Base-by-base conservation (phyloP, 495 filamentous ascomycete genomes). In the Aspergillus bertholletiae region DNA sequence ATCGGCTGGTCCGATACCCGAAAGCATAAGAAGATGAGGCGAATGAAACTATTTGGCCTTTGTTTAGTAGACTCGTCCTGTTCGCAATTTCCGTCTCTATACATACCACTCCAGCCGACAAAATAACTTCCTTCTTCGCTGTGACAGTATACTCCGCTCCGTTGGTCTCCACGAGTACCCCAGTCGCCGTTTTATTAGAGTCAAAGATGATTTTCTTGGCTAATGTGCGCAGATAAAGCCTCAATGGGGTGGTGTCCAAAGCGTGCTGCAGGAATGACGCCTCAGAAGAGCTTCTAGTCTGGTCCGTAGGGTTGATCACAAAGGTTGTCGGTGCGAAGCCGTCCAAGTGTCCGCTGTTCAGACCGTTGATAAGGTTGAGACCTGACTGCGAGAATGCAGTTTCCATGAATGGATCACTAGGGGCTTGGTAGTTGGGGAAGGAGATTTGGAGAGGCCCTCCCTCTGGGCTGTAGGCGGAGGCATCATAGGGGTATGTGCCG, bases 101-200 rank as follows among this genome's bases (percentile, higher is more conserved):
- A n/a, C n/a, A n/a, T n/a, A n/a, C n/a, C n/a, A 44, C 70, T 12
- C 80, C 80, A 5, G 78, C 77, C 7, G 78, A 75, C 0, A 83
- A 22, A 32, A 83, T 78, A 52, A 83, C 73, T 55, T 82, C 80
- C 51, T 74, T 75, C 0, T 41, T 60, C 0, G 79, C 77, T 0
- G 40, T 54, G 1, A 79, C 54, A 9, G 55, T 71, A 55, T 39
- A 15, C 12, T 39, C 7, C 3, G 4, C n/a, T 3, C n/a, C 34
- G 4, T 39, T 4, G 5, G n/a, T 39, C 12, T 39, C 12, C 12
- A 39, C 34, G 7, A 4, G 7, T 6, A 39, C 34, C 7, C 7
- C 34, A 13, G 4, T 15, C 12, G 12, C 12, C 7, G 7, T 15
- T 3, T 6, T 3, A 5, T 28, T 28, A n/a, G n/a, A n/a, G 12